Evolutionary conservation across 257 asterid genomes (phyloP).

Genomic region (Solanum stenotomum): DNA sequence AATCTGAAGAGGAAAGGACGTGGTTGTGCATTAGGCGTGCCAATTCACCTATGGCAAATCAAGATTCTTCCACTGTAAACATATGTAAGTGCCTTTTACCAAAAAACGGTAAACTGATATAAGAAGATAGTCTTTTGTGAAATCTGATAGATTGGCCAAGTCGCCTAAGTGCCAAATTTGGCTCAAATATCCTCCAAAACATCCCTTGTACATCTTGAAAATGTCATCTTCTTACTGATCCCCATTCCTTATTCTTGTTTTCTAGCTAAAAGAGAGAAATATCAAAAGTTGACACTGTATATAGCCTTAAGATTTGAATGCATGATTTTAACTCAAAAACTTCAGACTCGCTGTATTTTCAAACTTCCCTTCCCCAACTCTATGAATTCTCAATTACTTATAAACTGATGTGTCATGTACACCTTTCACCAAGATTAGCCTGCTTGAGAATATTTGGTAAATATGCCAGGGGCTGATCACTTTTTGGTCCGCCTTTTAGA

Average conservation of each 20-base stretch:
- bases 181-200: background rate
- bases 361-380: background rate
- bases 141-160: background rate
- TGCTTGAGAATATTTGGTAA: background rate
- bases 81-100: constrained; percentile 26
- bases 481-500: background rate
- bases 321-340: background rate
- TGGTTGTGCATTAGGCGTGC: constrained; percentile 71
- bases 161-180: background rate
- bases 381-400: background rate
- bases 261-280: background rate
- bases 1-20: constrained; percentile 47
- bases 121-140: background rate
- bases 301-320: background rate
- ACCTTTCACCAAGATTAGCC: background rate
- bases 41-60: constrained; percentile 16
- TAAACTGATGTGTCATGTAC: background rate
- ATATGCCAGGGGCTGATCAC: background rate
- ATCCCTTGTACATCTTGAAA: background rate
- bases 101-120: background rate
- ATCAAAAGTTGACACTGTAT: background rate
- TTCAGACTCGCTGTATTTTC: background rate
- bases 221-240: background rate
- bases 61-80: constrained; percentile 17
- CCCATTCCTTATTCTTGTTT: background rate